These are phyloP conservation scores for Globisporangium apiculatum DNA, from an alignment of 352 stramenopile species.

Conservation along the genomic window DNA sequence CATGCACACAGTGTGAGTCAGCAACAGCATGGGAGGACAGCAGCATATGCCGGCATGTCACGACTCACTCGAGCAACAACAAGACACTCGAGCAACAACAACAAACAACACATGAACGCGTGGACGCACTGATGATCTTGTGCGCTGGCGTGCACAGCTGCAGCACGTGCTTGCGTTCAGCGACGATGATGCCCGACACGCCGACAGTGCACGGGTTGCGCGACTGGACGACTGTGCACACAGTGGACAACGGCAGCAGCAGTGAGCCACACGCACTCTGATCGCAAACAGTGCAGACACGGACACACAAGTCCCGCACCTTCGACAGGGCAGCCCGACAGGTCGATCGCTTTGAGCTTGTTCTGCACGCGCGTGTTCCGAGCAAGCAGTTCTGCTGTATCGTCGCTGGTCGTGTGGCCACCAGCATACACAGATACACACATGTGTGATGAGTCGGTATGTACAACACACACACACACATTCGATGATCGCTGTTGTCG, in stretches of 20 bases:
- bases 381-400: slow-evolving; percentile 8
- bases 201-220: slow-evolving; percentile 53
- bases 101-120: background rate
- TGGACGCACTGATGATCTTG: slow-evolving; percentile 39
- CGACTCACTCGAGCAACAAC: too few species aligned
- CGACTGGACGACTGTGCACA: slow-evolving; percentile 38
- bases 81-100: background rate
- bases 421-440: too few species aligned
- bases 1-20: slow-evolving; percentile 3
- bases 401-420: slow-evolving; percentile 2
- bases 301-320: slow-evolving; percentile 17
- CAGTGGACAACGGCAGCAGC: background rate
- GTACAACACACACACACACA: slow-evolving; percentile 10
- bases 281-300: background rate
- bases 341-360: slow-evolving; percentile 56
- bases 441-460: too few species aligned
- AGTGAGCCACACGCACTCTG: background rate
- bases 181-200: slow-evolving; percentile 44
- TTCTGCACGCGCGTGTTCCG: slow-evolving; percentile 27
- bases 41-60: too few species aligned
- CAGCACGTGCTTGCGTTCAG: slow-evolving; percentile 50
- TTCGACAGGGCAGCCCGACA: slow-evolving; percentile 66
- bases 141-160: slow-evolving; percentile 36
- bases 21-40: too few species aligned
- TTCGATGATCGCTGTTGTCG: background rate